phyloP scores from a whole-genome alignment of 306 rosid genomes.

The Boehmeria nivea region DNA sequence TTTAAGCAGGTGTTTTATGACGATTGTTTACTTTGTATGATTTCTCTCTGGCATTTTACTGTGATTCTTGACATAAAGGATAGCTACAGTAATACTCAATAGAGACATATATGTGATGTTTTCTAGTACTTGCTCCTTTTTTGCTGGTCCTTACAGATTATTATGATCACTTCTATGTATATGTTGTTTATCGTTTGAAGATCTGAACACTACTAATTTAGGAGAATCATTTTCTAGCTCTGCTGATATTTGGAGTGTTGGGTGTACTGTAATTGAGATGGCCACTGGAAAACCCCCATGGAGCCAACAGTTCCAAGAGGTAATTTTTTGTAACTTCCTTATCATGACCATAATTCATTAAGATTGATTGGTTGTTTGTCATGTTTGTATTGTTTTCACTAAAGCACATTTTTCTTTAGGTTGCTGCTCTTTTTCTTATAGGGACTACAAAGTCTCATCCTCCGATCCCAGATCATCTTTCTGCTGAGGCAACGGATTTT shows the following conservation, averaged over 20 bases:
- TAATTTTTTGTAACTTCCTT: constrained; percentile 23
- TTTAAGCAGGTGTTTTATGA: constrained; percentile 1
- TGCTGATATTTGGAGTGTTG: constrained; percentile 99
- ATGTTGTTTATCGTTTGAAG: no score
- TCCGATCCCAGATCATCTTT: constrained; percentile 90
- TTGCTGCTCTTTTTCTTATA: constrained; percentile 90
- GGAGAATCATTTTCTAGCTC: constrained; percentile 44
- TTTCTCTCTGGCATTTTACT: not conserved
- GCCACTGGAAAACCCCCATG: constrained; percentile 99
- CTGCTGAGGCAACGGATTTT: constrained; percentile 83
- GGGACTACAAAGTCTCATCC: constrained; percentile 99
- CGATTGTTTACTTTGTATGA: not conserved
- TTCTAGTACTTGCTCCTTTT: not conserved
- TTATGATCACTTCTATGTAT: not conserved
- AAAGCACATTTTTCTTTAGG: constrained; percentile 46
- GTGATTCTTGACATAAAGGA: not conserved
- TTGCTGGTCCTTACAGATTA: not conserved
- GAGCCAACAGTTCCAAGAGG: constrained; percentile 99
- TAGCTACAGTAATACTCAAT: not conserved
- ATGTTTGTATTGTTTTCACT: constrained; percentile 26
- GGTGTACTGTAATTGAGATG: constrained; percentile 98
- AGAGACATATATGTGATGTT: not conserved
- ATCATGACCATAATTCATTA: not conserved
- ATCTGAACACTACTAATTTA: constrained; percentile 17
- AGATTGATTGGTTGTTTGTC: not conserved